A percentile compares a stretch with the other conserved stretches of the same genome.
Evolutionary conservation across 106 monocot genomes (phyloP).

Genomic region (Amphibolis antarctica): DNA sequence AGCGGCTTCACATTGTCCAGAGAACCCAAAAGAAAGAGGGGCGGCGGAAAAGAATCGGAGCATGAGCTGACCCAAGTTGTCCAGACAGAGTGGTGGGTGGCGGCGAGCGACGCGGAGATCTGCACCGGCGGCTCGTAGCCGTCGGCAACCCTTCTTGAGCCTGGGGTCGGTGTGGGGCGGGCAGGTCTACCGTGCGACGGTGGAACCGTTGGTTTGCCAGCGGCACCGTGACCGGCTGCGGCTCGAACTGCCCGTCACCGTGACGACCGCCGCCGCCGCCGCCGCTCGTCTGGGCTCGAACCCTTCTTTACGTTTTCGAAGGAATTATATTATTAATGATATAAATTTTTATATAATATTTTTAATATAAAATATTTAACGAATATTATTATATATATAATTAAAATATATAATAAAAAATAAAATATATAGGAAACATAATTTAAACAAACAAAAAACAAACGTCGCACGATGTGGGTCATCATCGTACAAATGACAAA

Average conservation of each 20-base stretch:
- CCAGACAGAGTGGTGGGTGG: constrained; percentile 60
- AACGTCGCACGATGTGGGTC: no score
- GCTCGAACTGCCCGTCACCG: constrained; percentile 55
- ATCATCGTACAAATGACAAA: no score
- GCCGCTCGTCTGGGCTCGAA: no score
- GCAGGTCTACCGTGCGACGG: constrained; percentile 62
- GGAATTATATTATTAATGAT: no score
- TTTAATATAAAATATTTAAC: no score
- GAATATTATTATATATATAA: no score
- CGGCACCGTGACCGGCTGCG: constrained; percentile 55
- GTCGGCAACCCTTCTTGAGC: constrained; percentile 30
- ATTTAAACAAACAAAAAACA: no score
- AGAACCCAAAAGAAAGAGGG: neutral
- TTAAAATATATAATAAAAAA: no score
- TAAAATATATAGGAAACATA: no score
- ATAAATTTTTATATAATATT: no score
- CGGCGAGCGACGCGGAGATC: constrained; percentile 59
- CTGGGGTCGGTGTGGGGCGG: constrained; percentile 61
- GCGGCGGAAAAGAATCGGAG: neutral
- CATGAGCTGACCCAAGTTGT: constrained; percentile 51
- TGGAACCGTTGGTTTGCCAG: constrained; percentile 34
- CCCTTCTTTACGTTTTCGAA: no score
- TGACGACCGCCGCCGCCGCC: neutral
- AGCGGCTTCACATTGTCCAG: constrained; percentile 33
- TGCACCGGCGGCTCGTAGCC: constrained; percentile 86